Evolutionary conservation across 106 monocot genomes (phyloP), one percentile per base, ranked within the genome.

Genomic region (Dioscorea alata): DNA sequence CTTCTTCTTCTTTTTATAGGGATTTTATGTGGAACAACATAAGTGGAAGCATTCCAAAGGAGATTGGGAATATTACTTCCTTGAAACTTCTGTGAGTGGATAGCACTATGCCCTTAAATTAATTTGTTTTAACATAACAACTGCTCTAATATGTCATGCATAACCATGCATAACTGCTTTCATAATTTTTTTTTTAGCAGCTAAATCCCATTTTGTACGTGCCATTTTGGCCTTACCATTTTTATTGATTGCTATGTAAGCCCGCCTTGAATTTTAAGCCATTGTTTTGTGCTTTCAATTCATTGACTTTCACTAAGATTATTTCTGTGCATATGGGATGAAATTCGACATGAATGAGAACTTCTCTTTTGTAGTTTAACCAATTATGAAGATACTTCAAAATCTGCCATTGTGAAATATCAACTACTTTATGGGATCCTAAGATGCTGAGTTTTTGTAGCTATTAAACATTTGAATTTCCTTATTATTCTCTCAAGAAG

Each of bases 21-120:
- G 84, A 85, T 78, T 75, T 96, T 78, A 96, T 96, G 96, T 86
- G 96, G 91, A 96, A 96, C 59, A 76, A 79, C 19, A 74, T 96
- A 69, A 80, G 49, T 76, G 92, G 96, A 49, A 89, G 67, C 64
- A 92, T 96, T 34, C 96, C 92, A 60, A 88, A 80, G 84, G 95
- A 96, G 77, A 88, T 96, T 54, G 91, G 95, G 66, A 86, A 80
- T 21, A 69, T 92, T 65, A 74, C 75, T 67, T 78, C 86, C 14
- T 71, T 96, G 34, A 79, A 53, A 59, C 88, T 89, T 70, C 42
- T 96, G 96, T 96, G 81, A 88, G 91, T 91, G 66, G 19, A 71
- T 52, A 18, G 12, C 19, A 18, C 1, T 33, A 12, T 16, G 15
- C 19, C 54, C 54, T 54, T 54, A 18, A 18, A 16, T 2, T 54